phyloP scores from a whole-genome alignment of 75 land plant species.

The Cunninghamia lanceolata region DNA sequence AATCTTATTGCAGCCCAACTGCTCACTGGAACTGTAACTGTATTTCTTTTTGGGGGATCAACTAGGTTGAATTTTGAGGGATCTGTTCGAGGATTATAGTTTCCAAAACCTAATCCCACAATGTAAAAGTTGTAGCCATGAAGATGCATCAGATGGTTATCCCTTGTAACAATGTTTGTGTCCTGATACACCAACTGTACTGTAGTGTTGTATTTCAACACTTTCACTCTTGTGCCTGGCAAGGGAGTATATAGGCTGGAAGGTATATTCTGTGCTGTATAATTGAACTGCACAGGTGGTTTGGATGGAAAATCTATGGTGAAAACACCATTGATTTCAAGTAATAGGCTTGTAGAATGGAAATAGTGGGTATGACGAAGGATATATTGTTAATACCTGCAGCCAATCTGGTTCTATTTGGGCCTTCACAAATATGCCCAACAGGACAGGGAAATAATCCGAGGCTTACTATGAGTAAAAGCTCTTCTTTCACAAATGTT shows the following conservation, averaged over 20 bases:
- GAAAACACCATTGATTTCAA: constrained; percentile 6
- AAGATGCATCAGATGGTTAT: constrained; percentile 23
- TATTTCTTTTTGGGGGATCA: constrained; percentile 24
- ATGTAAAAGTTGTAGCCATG: constrained; percentile 26
- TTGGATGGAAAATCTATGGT: constrained; percentile 11
- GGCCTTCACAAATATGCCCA: background rate
- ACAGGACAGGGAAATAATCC: background rate
- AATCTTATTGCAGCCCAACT: constrained; percentile 28
- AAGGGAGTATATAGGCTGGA: background rate
- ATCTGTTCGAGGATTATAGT: constrained; percentile 5
- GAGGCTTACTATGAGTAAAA: background rate
- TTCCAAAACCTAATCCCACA: constrained; percentile 26
- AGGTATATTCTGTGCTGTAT: background rate
- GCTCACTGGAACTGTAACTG: constrained; percentile 17
- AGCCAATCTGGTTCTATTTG: background rate
- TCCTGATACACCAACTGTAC: constrained; percentile 22
- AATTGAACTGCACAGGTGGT: background rate
- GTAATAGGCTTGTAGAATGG: constrained; percentile 16
- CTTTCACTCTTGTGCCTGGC: background rate
- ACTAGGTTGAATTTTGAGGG: constrained; percentile 18
- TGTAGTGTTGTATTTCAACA: background rate
- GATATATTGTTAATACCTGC: background rate
- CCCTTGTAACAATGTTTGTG: constrained; percentile 14
- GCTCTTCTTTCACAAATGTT: background rate
- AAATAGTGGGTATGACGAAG: background rate